Evolutionary conservation across 2,329 filamentous ascomycete species (phyloP), one percentile per base, ranked within the genome.

Genomic region (Ceratocystis ficicola): DNA sequence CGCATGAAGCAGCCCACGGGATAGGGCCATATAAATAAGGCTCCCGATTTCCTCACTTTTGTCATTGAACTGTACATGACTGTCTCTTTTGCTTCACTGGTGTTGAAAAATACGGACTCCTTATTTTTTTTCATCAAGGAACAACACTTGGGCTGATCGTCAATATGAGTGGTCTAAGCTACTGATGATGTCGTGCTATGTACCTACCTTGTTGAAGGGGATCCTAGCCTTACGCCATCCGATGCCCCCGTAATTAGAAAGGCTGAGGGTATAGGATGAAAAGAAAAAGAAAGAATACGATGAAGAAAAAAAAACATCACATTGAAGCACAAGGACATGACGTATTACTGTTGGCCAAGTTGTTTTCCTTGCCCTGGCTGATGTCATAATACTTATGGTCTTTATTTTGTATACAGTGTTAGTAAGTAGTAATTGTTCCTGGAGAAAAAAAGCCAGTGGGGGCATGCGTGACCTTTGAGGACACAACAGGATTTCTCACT

Each of bases 1-100:
- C 65, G 66, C 66, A 65, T 67, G 65, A 67, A 67, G 65, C 65
- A 64, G 65, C 65, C 65, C 55, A 63, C 36, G 65, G 61, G 65
- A 65, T 67, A 67, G 65, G 65, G 62, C 62, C 65, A 63, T 64
- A 46, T 64, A 67, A 67, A 67, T 32, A 62, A 52, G 65, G 65
- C 65, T 64, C 62, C 65, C 65, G 65, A 67, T 60, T 64, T 61
- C 62, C 44, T 55, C 41, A 64, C 62, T 52, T 64, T 57, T 64
- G 65, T 46, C 52, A 60, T 55, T 32, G 48, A 60, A 62, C 63
- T 30, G 65, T 61, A 57, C 22, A 64, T 63, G 62, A 36, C 55
- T 59, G 5, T 55, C 44, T 62, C 62, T 67, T 62, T 64, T 67
- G 62, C 17, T 67, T 57, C 59, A 52, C 57, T 44, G 28, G 62